Base-by-base conservation (phyloP, 1,139 yeast species). In the Scheffersomyces insectosa region DNA sequence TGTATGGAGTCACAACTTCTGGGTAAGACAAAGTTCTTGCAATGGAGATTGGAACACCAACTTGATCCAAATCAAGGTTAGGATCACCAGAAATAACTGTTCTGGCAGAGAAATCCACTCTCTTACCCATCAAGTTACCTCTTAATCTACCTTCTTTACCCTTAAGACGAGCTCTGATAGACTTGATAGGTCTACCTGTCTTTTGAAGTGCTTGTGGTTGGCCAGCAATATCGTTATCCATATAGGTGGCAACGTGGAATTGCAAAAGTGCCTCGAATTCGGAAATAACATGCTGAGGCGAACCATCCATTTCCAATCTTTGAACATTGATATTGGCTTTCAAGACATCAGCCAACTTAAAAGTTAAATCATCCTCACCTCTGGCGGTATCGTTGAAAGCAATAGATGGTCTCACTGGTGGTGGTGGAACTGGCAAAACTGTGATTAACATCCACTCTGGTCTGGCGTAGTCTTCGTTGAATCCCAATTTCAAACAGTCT, bases 211-310 rank as follows among this genome's bases (percentile, higher is more conserved):
- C 99, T 67, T 93, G 99, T 0, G 99, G 99, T 70, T 93, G 99
- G 50, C 99, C 99, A n/a, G 99, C 99, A 69, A 93, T 93, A 72
- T 93, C 99, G 63, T 93, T 93, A 70, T 93, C 99, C 99, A 93
- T 93, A 65, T 93, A 93, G 1, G 99, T 93, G n/a, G 99, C 99
- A 40, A 95, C 98, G 60, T 93, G 99, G 67, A 90, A 95, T 63
- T 95, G 99, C 48, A 95, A 76, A 56, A 95, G 79, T 36, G 96
- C 88, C 65, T 95, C 99, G 60, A 95, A 93, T 68, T 95, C 99
- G 63, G 89, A 88, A 54, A 93, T 86, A 40, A 95, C 98, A 65
- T 95, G 99, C 57, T 95, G 97, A 10, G 99, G 99, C 3, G 98
- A 95, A 53, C 99, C 99, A 65, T 95, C 98, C 79, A 90, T 90